Conservation (phyloP, 139 green algal species). For the Ulvella scutata region DNA sequence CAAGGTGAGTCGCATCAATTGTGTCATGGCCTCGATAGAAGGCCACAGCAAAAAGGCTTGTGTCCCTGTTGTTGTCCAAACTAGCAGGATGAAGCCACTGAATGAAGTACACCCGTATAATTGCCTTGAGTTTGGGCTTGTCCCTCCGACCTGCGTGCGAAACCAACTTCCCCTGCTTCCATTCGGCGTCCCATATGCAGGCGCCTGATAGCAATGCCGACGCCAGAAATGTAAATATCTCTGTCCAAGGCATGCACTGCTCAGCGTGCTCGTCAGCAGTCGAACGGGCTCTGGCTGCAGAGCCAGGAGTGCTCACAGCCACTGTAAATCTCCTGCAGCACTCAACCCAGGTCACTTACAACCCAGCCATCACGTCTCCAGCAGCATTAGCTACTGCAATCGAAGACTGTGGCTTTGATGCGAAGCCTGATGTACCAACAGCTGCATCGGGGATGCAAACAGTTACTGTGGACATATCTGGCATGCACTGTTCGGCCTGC, state of each 20-base stretch:
- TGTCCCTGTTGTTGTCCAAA: background rate
- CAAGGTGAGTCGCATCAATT: background rate
- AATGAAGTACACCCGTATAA: background rate
- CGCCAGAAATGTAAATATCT: background rate
- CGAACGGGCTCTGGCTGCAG: constrained; percentile 26
- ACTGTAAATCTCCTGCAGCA: constrained; percentile 28
- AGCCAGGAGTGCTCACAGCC: constrained; percentile 35
- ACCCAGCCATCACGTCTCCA: constrained; percentile 7
- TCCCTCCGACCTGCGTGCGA: no score
- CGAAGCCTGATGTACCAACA: background rate
- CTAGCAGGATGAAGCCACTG: background rate
- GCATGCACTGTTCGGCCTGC: constrained; percentile 50
- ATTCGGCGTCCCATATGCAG: constrained; percentile 5
- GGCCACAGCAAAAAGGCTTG: background rate
- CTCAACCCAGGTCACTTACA: constrained; percentile 20
- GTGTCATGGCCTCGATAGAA: background rate
- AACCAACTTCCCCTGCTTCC: background rate
- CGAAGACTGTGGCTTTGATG: constrained; percentile 11
- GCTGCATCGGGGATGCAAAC: background rate
- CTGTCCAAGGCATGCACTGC: constrained; percentile 65
- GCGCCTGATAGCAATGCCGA: background rate
- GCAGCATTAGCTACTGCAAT: constrained; percentile 16
- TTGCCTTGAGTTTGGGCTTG: no score
- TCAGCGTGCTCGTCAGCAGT: constrained; percentile 29
- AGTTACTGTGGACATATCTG: constrained; percentile 3